These are phyloP conservation scores for Phytophthora fragariaefolia DNA, from an alignment of 352 stramenopile genomes.

Conservation along the genomic window DNA sequence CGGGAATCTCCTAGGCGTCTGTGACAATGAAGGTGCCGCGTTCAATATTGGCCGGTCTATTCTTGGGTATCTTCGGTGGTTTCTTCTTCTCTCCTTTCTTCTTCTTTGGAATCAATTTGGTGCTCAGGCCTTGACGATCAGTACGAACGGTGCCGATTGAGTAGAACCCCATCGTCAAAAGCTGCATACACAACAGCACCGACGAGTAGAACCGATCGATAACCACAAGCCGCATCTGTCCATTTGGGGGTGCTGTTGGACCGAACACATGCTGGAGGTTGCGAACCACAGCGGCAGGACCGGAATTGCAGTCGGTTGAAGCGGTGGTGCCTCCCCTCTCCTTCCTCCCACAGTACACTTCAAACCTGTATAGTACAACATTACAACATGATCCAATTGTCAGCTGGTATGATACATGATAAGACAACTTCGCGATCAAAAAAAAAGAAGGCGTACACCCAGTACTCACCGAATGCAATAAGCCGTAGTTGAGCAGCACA, in stretches of 20 bases:
- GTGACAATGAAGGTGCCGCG: neutral
- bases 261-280: neutral
- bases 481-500: neutral
- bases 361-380: neutral
- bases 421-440: neutral
- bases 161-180: neutral
- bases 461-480: neutral
- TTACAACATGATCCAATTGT: neutral
- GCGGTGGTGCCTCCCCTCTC: neutral
- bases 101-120: neutral
- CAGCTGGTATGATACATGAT: neutral
- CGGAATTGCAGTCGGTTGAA: neutral
- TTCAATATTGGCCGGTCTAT: neutral
- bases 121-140: neutral
- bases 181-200: neutral
- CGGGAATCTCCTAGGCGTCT: neutral
- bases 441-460: neutral
- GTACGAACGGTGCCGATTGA: neutral
- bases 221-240: neutral
- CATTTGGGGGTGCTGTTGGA: neutral
- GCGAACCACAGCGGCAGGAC: neutral
- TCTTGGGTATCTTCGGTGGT: neutral
- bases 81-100: neutral
- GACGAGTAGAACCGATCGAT: neutral
- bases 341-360: neutral